These are phyloP conservation scores for Corynascus novoguineensis DNA, from an alignment of 495 filamentous ascomycete genomes.

Conservation along the genomic window DNA sequence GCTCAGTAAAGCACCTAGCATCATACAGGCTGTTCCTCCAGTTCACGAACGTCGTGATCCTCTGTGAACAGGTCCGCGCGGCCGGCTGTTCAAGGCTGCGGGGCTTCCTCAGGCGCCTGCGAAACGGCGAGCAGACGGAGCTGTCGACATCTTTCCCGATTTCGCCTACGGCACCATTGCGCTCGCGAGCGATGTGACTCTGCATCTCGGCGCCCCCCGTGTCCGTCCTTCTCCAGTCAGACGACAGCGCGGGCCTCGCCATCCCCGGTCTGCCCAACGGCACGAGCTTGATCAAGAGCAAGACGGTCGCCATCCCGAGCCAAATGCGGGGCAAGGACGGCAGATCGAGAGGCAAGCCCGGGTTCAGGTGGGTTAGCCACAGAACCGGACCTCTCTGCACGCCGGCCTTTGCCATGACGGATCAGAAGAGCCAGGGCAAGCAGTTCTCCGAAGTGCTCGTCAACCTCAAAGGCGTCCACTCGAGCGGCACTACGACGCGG, in stretches of 20 bases:
- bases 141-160: constrained; percentile 11
- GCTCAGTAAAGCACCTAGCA: constrained; percentile 5
- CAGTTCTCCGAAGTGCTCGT: constrained; percentile 7
- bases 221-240: constrained; percentile 6
- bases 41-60: constrained; percentile 11
- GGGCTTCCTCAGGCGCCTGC: constrained; percentile 4
- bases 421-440: constrained; percentile 12
- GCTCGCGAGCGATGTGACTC: constrained; percentile 2
- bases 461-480: constrained; percentile 9
- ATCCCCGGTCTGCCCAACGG: constrained; percentile 6
- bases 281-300: constrained; percentile 8
- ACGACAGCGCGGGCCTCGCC: constrained; percentile 3
- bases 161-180: not conserved
- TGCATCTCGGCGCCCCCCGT: not conserved
- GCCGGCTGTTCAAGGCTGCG: constrained; percentile 3
- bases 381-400: constrained; percentile 7
- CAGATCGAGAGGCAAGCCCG: not conserved
- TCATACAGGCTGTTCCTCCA: constrained; percentile 10
- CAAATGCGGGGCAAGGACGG: constrained; percentile 1
- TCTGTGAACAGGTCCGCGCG: constrained; percentile 7
- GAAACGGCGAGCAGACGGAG: constrained; percentile 3
- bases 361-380: not conserved
- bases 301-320: constrained; percentile 8
- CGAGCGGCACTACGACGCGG: not conserved
- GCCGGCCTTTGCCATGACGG: constrained; percentile 7